These are phyloP conservation scores for Erythrobasidium yunnanense DNA, from an alignment of 768 basidiomycete species.

Conservation along the genomic window DNA sequence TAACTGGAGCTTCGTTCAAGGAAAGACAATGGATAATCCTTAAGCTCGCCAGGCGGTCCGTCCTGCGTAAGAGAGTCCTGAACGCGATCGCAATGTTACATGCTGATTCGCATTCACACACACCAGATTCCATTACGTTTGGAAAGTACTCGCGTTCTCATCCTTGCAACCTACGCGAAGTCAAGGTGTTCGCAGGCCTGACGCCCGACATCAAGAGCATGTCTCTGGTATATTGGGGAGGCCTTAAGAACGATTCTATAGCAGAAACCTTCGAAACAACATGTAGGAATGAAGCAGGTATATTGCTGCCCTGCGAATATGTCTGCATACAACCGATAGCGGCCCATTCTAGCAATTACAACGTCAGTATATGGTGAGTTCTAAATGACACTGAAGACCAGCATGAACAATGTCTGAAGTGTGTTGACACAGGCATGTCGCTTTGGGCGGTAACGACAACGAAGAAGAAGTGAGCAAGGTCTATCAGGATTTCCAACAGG, in stretches of 20 bases:
- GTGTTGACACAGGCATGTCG: slow-evolving; percentile 19
- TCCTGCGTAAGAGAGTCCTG: slow-evolving; percentile 26
- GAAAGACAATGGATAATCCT: slow-evolving; percentile 27
- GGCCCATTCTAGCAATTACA: slow-evolving; percentile 27
- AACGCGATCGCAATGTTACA: too few species aligned
- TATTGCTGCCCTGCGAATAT: slow-evolving; percentile 20
- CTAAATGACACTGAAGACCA: not conserved
- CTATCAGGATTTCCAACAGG: not conserved
- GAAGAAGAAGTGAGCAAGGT: not conserved
- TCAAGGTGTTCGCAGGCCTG: slow-evolving; percentile 33
- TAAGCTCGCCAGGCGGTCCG: slow-evolving; percentile 16
- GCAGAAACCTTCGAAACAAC: slow-evolving; percentile 25
- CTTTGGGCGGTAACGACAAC: slow-evolving; percentile 25
- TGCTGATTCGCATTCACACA: not conserved
- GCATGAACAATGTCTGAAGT: not conserved
- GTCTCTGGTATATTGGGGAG: slow-evolving; percentile 28
- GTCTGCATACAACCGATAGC: slow-evolving; percentile 26
- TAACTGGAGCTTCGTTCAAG: not conserved
- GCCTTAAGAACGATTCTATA: slow-evolving; percentile 32
- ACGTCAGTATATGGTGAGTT: slow-evolving; percentile 27
- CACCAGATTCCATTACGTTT: slow-evolving; percentile 15
- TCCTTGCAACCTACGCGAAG: slow-evolving; percentile 35
- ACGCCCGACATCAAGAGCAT: slow-evolving; percentile 29
- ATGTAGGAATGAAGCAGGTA: not conserved
- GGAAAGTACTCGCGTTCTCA: slow-evolving; percentile 29